These are phyloP conservation scores for Urtica urens DNA, from an alignment of 306 rosid species.

Conservation along the genomic window DNA sequence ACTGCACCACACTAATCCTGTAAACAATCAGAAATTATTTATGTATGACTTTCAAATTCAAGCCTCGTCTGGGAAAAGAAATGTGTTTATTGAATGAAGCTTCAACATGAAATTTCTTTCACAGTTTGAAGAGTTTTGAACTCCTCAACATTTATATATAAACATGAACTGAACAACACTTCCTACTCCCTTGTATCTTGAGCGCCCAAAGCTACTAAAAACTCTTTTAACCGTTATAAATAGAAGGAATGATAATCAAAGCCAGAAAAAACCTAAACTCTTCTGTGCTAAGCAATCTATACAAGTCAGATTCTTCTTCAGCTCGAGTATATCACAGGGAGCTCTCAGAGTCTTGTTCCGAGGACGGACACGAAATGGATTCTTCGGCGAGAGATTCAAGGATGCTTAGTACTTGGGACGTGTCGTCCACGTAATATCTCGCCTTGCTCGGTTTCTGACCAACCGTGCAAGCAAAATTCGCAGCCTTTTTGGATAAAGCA, in stretches of 20 bases:
- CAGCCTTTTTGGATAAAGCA: slow-evolving; percentile 38
- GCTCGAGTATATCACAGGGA: slow-evolving; percentile 21
- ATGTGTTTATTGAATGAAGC: background rate
- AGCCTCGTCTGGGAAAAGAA: too few relatives aligned
- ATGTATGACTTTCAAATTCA: too few relatives aligned
- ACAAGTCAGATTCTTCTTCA: slow-evolving; percentile 7
- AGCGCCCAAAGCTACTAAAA: too few relatives aligned
- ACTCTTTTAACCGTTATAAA: too few relatives aligned
- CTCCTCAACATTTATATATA: too few relatives aligned
- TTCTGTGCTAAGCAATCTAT: slow-evolving; percentile 2
- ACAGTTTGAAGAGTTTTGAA: background rate
- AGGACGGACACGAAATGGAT: slow-evolving; percentile 21
- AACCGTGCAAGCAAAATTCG: slow-evolving; percentile 68
- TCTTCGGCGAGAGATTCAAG: slow-evolving; percentile 51
- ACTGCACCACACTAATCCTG: too few relatives aligned
- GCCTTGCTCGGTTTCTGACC: slow-evolving; percentile 87
- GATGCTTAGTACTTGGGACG: slow-evolving; percentile 51
- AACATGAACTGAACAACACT: too few relatives aligned
- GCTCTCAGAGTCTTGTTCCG: slow-evolving; percentile 17
- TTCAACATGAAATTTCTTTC: background rate
- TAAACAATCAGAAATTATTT: background rate
- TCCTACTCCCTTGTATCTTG: too few relatives aligned
- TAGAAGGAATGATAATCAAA: too few relatives aligned
- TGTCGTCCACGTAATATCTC: slow-evolving; percentile 56
- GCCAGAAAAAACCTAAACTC: background rate